A percentile compares a stretch with the other conserved stretches of the same genome.
These are phyloP conservation scores for Chaetomium olivaceum DNA, from an alignment of 2,329 filamentous ascomycete species.

Conservation along the genomic window DNA sequence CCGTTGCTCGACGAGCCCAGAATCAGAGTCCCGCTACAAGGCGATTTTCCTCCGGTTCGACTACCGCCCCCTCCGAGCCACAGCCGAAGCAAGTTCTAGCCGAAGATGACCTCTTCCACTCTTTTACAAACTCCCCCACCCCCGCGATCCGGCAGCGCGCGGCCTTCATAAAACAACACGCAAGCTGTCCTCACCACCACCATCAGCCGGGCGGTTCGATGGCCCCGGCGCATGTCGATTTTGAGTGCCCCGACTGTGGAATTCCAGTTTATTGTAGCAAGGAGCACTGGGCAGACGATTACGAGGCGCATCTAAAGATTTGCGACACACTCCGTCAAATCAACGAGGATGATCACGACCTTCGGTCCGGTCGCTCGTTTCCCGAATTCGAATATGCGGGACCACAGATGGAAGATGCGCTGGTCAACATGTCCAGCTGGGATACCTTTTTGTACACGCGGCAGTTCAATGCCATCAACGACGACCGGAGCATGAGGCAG, in stretches of 20 bases:
- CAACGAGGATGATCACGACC: conserved; percentile 97
- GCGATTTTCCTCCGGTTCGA: conserved; percentile 29
- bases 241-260: conserved; percentile 95
- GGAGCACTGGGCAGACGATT: conserved; percentile 94
- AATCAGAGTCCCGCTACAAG: conserved; percentile 8
- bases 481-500: conserved; percentile 87
- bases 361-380: conserved; percentile 87
- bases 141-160: conserved; percentile 84
- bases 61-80: conserved; percentile 25
- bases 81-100: conserved; percentile 48
- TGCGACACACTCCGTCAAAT: conserved; percentile 90
- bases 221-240: conserved; percentile 79
- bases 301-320: conserved; percentile 86
- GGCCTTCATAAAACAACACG: conserved; percentile 88
- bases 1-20: not conserved
- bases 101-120: conserved; percentile 87
- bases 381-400: conserved; percentile 91
- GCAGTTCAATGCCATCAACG: conserved; percentile 87
- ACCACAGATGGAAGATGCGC: conserved; percentile 84
- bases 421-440: conserved; percentile 98
- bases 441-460: conserved; percentile 94
- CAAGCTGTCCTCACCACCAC: conserved; percentile 86
- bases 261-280: conserved; percentile 92
- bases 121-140: conserved; percentile 84
- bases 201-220: conserved; percentile 67